Conservation (phyloP, 176 grass and related monocot genomes). For the Carex parvula region DNA sequence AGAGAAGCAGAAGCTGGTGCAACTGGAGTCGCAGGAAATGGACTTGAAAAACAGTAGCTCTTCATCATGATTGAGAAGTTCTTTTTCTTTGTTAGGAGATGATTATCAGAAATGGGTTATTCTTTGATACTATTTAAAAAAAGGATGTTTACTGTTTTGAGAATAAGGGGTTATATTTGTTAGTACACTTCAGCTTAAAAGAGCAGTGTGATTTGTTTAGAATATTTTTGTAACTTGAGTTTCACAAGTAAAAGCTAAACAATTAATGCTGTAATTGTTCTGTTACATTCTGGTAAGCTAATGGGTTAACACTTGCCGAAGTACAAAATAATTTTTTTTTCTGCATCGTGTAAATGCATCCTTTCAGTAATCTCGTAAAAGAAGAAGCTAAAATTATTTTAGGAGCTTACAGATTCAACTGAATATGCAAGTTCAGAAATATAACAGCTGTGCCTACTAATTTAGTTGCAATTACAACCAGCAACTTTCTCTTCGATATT, state of each 20-base stretch:
- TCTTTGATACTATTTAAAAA: background rate
- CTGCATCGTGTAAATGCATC: background rate
- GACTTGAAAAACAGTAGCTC: background rate
- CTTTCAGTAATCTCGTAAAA: background rate
- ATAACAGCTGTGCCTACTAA: background rate
- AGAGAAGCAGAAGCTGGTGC: conserved; percentile 47
- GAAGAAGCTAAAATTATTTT: background rate
- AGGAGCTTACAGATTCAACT: background rate
- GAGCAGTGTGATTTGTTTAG: background rate
- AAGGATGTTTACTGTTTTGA: background rate
- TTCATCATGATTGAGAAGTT: background rate
- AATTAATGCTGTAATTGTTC: background rate
- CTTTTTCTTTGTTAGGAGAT: background rate
- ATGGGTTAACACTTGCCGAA: background rate
- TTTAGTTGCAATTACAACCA: background rate
- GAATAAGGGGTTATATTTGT: background rate
- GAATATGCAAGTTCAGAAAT: background rate
- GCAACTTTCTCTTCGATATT: background rate
- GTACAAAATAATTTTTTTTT: background rate
- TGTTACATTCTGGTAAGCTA: background rate
- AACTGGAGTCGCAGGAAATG: conserved; percentile 17
- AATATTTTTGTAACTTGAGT: background rate
- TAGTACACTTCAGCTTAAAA: background rate
- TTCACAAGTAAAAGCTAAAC: background rate
- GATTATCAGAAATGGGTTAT: background rate